A percentile compares a stretch with the other conserved stretches of the same genome.
Evolutionary conservation across 768 basidiomycete species (phyloP).

Genomic region (Tricholoma saponaceum): DNA sequence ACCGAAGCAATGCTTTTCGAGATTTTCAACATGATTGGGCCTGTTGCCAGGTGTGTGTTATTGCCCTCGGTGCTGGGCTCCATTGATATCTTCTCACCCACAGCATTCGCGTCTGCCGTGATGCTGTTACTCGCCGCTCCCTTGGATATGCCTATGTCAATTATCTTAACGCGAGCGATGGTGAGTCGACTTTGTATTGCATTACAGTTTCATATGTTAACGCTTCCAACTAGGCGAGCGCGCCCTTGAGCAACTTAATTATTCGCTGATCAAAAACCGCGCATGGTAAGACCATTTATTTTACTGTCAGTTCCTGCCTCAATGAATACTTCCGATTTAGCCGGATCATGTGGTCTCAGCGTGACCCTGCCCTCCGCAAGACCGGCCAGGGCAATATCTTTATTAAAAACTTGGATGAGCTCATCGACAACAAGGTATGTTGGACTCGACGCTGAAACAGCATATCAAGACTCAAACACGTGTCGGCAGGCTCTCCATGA

Average conservation of each 20-base stretch:
- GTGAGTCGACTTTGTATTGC: conserved; percentile 36
- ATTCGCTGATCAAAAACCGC: conserved; percentile 97
- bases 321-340: conserved; percentile 31
- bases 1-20: conserved; percentile 99
- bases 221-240: conserved; percentile 68
- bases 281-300: conserved; percentile 69
- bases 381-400: conserved; percentile 99
- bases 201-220: conserved; percentile 7
- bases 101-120: conserved; percentile 99
- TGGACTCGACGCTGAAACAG: not conserved
- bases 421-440: conserved; percentile 92
- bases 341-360: conserved; percentile 99
- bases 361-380: conserved; percentile 98
- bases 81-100: not conserved
- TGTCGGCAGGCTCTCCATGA: conserved; percentile 86
- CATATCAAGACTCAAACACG: not conserved
- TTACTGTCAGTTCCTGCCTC: conserved; percentile 10
- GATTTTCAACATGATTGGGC: conserved; percentile 99
- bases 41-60: conserved; percentile 81
- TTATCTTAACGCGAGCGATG: conserved; percentile 93
- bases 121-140: conserved; percentile 98
- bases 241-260: conserved; percentile 98
- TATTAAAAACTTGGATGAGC: conserved; percentile 98
- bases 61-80: not conserved
- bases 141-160: conserved; percentile 99